Percentiles rank a stretch among this genome's conserved stretches.
These are phyloP conservation scores for Barbarea vulgaris DNA, from an alignment of 345 rosid species.

Conservation along the genomic window DNA sequence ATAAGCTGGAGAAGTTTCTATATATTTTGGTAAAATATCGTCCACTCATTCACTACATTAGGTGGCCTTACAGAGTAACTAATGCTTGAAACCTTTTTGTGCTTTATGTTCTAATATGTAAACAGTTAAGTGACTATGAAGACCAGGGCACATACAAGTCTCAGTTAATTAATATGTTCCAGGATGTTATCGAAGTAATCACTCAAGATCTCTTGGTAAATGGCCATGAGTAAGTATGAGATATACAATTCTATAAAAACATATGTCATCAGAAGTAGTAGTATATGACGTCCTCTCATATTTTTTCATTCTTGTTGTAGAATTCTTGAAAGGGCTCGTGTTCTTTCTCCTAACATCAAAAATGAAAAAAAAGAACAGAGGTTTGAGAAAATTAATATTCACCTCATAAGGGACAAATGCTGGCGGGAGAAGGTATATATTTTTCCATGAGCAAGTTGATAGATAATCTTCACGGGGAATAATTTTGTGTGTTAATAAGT, in stretches of 20 bases:
- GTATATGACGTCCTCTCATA: conserved; percentile 23
- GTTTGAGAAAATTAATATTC: conserved; percentile 67
- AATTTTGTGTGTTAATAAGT: not conserved
- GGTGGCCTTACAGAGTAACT: conserved; percentile 9
- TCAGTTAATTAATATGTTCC: conserved; percentile 81
- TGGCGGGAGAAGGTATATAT: conserved; percentile 83
- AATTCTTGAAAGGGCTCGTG: conserved; percentile 54
- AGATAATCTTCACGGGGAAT: not conserved
- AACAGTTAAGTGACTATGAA: conserved; percentile 57
- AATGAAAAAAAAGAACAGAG: conserved; percentile 60
- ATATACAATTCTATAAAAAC: not conserved
- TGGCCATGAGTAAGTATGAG: conserved; percentile 72
- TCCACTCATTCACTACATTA: not conserved
- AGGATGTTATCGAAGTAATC: conserved; percentile 87
- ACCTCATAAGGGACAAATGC: conserved; percentile 25
- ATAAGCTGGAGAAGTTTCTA: conserved; percentile 79
- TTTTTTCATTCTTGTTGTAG: conserved; percentile 43
- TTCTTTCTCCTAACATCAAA: conserved; percentile 17
- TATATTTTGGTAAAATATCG: conserved; percentile 62
- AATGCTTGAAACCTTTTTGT: conserved; percentile 22
- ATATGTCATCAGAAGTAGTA: conserved; percentile 18
- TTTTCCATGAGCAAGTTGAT: not conserved
- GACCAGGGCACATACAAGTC: conserved; percentile 52
- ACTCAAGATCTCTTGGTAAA: conserved; percentile 67
- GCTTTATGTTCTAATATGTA: conserved; percentile 30